Percentiles rank a stretch among this genome's conserved stretches.
Evolutionary conservation across 1,139 yeast species (phyloP).

Genomic region (Candida sanyaensis): DNA sequence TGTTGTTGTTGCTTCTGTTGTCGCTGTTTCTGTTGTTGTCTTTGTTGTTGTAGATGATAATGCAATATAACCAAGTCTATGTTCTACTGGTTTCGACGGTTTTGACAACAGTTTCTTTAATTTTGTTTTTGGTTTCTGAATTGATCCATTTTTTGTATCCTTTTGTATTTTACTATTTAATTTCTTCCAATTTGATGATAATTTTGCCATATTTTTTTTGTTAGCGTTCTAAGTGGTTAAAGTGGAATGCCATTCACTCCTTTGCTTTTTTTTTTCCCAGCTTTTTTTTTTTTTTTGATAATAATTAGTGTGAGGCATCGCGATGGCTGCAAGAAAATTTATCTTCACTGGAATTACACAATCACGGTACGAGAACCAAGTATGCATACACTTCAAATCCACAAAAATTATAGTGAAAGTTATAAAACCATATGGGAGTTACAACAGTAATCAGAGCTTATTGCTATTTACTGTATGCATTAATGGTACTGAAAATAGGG

Average conservation of each 20-base stretch:
- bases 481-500: too few relatives aligned
- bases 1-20: too few relatives aligned
- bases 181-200: conserved; percentile 40
- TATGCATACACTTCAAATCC: too few relatives aligned
- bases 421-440: too few relatives aligned
- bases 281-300: background rate
- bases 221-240: too few relatives aligned
- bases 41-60: background rate
- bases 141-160: conserved; percentile 5
- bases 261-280: background rate
- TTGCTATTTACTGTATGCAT: too few relatives aligned
- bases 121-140: conserved; percentile 2
- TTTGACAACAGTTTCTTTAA: conserved; percentile 2
- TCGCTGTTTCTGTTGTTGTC: background rate
- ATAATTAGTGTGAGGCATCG: too few relatives aligned
- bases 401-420: too few relatives aligned
- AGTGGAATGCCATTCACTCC: too few relatives aligned
- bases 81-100: background rate
- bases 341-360: background rate
- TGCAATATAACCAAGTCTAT: background rate
- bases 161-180: conserved; percentile 26
- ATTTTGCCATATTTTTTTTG: conserved; percentile 16
- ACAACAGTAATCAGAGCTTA: too few relatives aligned
- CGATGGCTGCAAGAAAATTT: background rate
- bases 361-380: background rate